Evolutionary conservation across 2,329 filamentous ascomycete species (phyloP).

Genomic region (Trematosphaeria pertusa): DNA sequence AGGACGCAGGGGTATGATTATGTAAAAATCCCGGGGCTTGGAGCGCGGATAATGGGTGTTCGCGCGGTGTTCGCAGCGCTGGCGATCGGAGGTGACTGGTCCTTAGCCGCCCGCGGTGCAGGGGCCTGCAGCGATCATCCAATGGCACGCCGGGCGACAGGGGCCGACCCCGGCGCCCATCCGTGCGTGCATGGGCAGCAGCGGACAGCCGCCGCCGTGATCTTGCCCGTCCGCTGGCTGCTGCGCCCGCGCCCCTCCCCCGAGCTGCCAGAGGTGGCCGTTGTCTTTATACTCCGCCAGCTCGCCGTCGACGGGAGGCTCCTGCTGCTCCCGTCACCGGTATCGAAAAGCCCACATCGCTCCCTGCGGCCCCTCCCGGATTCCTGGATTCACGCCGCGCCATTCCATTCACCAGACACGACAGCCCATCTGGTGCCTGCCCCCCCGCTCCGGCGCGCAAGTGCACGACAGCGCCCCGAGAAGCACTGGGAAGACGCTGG

Average conservation of each 20-base stretch:
- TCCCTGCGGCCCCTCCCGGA: not conserved
- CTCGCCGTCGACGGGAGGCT: conserved; percentile 34
- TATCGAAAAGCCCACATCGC: conserved; percentile 9
- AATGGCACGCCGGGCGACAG: conserved; percentile 13
- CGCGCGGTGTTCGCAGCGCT: conserved; percentile 15
- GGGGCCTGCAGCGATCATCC: conserved; percentile 9
- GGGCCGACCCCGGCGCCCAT: conserved; percentile 8
- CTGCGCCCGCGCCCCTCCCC: conserved; percentile 39
- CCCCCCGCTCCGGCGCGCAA: not conserved
- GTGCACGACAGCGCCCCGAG: not conserved
- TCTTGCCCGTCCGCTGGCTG: conserved; percentile 30
- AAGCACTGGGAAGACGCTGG: no score
- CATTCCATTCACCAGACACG: not conserved
- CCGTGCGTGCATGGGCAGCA: conserved; percentile 22
- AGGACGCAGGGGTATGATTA: conserved; percentile 31
- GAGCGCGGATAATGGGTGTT: conserved; percentile 27
- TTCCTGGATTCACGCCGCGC: conserved; percentile 3
- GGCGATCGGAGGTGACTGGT: conserved; percentile 11
- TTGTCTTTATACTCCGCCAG: conserved; percentile 40
- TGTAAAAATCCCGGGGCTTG: conserved; percentile 36
- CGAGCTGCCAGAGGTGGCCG: conserved; percentile 22
- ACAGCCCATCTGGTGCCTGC: not conserved
- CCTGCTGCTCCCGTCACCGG: conserved; percentile 20
- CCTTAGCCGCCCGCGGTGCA: conserved; percentile 12
- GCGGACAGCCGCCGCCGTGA: conserved; percentile 39